Percentiles rank a stretch among this genome's conserved stretches.
These are phyloP conservation scores for Schrenkiella parvula DNA, from an alignment of 345 rosid genomes.

Conservation along the genomic window DNA sequence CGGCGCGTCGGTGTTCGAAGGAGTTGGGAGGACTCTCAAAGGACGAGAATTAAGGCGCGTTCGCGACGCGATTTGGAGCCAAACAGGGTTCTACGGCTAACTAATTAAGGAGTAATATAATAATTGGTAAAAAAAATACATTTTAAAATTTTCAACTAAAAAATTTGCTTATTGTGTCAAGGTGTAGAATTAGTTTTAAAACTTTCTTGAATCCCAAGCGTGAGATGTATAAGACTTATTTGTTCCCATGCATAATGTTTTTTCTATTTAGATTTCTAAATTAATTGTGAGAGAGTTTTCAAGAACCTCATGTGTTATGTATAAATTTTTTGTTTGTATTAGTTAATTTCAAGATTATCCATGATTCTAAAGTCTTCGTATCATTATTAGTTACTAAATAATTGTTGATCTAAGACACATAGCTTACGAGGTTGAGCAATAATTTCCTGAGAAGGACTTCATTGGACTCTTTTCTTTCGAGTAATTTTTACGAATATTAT, in stretches of 20 bases:
- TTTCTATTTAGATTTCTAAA: not conserved
- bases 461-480: not conserved
- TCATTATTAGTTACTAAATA: not conserved
- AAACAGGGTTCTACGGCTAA: conserved; percentile 67
- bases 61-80: conserved; percentile 95
- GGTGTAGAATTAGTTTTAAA: conserved; percentile 19
- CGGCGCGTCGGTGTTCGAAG: conserved; percentile 73
- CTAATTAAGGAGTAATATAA: not conserved
- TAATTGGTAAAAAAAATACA: not conserved
- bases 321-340: not conserved
- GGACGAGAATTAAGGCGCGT: conserved; percentile 94
- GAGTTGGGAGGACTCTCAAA: conserved; percentile 87
- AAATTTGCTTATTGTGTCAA: conserved; percentile 14
- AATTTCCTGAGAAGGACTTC: not conserved
- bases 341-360: not conserved
- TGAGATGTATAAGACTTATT: conserved; percentile 24
- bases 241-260: conserved; percentile 28
- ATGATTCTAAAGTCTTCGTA: not conserved
- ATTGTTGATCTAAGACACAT: not conserved
- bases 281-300: not conserved
- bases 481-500: not conserved
- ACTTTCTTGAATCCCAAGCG: conserved; percentile 28
- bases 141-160: not conserved
- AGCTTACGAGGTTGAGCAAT: not conserved
- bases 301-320: conserved; percentile 6